Percentiles rank a stretch among this genome's conserved stretches.
Conservation (phyloP, 1,284 basidiomycete species). For the Sporisorium iseilematis-ciliati region DNA sequence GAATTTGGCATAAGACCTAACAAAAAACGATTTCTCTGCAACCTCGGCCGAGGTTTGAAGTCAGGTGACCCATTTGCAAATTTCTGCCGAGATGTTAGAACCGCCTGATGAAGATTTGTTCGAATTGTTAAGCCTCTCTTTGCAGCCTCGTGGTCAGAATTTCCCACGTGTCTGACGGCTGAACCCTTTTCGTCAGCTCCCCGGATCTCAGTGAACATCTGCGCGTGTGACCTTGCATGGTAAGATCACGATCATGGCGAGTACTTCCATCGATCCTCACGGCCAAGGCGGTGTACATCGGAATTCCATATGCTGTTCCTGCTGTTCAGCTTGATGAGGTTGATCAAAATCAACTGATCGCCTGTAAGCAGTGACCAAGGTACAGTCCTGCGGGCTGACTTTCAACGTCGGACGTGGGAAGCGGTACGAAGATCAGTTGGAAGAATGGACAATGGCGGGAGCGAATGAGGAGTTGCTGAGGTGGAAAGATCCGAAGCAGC, state of each 20-base stretch:
- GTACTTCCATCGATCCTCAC: background rate
- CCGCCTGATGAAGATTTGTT: too few species aligned
- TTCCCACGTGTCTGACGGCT: too few species aligned
- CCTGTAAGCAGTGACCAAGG: background rate
- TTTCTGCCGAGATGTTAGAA: too few species aligned
- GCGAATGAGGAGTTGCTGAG: too few species aligned
- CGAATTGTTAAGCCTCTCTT: too few species aligned
- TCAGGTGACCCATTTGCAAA: too few species aligned
- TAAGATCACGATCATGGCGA: background rate
- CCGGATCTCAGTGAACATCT: background rate
- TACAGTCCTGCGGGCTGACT: background rate
- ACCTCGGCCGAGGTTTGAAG: background rate
- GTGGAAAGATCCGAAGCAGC: too few species aligned
- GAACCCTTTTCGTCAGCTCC: too few species aligned
- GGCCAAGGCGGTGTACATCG: background rate
- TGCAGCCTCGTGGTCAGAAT: too few species aligned
- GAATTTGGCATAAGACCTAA: background rate
- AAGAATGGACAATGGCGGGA: slow-evolving; percentile 8
- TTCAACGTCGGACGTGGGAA: background rate
- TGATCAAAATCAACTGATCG: background rate
- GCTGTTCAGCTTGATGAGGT: too few species aligned
- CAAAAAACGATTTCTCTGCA: background rate
- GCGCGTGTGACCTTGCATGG: slow-evolving; percentile 6
- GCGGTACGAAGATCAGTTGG: slow-evolving; percentile 16
- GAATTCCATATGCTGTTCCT: too few species aligned